phyloP scores from a whole-genome alignment of 2,329 filamentous ascomycete species.

The Fusarium caatingaense region DNA sequence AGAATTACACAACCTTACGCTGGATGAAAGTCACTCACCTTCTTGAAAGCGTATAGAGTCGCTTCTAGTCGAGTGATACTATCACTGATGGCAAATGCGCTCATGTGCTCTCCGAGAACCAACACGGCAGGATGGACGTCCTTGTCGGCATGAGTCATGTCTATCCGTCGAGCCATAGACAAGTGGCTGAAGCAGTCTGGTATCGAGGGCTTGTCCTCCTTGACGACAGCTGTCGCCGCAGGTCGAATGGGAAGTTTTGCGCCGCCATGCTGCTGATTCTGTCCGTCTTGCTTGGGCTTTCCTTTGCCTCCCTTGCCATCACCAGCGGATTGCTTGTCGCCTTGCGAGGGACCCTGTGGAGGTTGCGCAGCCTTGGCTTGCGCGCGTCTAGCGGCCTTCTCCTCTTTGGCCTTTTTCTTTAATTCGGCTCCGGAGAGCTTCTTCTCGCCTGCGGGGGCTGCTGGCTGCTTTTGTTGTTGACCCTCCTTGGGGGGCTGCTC shows the following conservation, averaged over 20 bases:
- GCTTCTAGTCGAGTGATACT: slow-evolving; percentile 89
- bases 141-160: slow-evolving; percentile 71
- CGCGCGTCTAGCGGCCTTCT: slow-evolving; percentile 88
- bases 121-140: slow-evolving; percentile 88
- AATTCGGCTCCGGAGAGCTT: slow-evolving; percentile 81
- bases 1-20: slow-evolving; percentile 8
- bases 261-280: slow-evolving; percentile 47
- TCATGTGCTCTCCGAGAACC: slow-evolving; percentile 89
- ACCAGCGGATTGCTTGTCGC: slow-evolving; percentile 50
- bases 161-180: slow-evolving; percentile 71
- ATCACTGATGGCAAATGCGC: slow-evolving; percentile 87
- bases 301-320: slow-evolving; percentile 61
- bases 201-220: slow-evolving; percentile 69
- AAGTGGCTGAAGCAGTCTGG: slow-evolving; percentile 85
- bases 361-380: slow-evolving; percentile 70
- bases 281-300: slow-evolving; percentile 60
- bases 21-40: slow-evolving; percentile 65
- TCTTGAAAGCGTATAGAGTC: slow-evolving; percentile 89
- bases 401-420: slow-evolving; percentile 90
- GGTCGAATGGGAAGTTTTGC: slow-evolving; percentile 51
- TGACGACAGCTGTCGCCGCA: slow-evolving; percentile 52
- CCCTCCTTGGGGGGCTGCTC: slow-evolving; percentile 43
- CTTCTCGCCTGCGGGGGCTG: slow-evolving; percentile 52
- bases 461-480: slow-evolving; percentile 34
- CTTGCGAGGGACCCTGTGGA: slow-evolving; percentile 54